Percentiles rank a stretch among this genome's conserved stretches.
These are phyloP conservation scores for Zangia roseola DNA, from an alignment of 768 basidiomycete species.

Conservation along the genomic window DNA sequence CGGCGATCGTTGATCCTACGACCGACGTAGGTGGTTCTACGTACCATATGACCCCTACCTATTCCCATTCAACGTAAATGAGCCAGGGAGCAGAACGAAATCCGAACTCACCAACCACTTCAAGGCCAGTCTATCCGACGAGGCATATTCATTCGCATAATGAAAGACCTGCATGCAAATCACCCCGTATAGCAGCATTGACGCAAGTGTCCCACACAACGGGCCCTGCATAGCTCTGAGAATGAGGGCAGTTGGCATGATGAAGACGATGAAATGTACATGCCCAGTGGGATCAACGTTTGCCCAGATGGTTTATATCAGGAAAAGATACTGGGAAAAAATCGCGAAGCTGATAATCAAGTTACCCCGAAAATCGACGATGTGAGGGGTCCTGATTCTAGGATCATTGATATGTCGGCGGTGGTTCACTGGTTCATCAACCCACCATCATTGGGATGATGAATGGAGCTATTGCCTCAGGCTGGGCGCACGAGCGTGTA, in stretches of 20 bases:
- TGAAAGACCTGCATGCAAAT: slow-evolving; percentile 18
- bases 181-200: slow-evolving; percentile 11
- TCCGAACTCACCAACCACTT: slow-evolving; percentile 15
- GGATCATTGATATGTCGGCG: too few species aligned
- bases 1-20: too few species aligned
- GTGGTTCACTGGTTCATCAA: too few species aligned
- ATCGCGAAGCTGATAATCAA: too few species aligned
- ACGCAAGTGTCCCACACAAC: slow-evolving; percentile 10
- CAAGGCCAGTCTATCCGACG: slow-evolving; percentile 4
- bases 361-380: too few species aligned
- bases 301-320: too few species aligned
- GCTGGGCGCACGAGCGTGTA: too few species aligned
- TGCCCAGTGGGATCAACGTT: too few species aligned
- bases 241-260: slow-evolving; percentile 5
- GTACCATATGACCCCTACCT: slow-evolving; percentile 16
- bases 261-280: not conserved
- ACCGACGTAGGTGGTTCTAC: not conserved
- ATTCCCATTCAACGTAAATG: not conserved
- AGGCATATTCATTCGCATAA: slow-evolving; percentile 6
- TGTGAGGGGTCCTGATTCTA: too few species aligned
- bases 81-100: not conserved
- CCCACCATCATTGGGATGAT: too few species aligned
- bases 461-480: too few species aligned
- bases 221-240: slow-evolving; percentile 12
- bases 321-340: too few species aligned